These are phyloP conservation scores for Miamiensis avidus DNA, from an alignment of 169 alveolate species.

Conservation along the genomic window DNA sequence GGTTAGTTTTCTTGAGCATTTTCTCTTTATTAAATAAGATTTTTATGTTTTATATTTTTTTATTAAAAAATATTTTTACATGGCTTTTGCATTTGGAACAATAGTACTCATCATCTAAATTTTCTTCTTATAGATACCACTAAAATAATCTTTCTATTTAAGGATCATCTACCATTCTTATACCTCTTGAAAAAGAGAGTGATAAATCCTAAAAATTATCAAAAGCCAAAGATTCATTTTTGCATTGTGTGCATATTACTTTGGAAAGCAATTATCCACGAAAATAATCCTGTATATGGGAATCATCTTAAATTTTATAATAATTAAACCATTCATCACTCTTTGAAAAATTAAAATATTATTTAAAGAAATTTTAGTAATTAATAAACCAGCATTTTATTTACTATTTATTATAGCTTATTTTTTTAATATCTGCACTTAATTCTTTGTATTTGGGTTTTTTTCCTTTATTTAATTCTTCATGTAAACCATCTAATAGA, in stretches of 20 bases:
- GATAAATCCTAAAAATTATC: conserved; percentile 69
- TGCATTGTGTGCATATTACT: conserved; percentile 53
- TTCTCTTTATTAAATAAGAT: neutral
- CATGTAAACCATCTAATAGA: conserved; percentile 76
- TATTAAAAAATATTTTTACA: conserved; percentile 28
- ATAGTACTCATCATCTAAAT: conserved; percentile 51
- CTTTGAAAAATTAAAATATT: conserved; percentile 14
- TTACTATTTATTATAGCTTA: conserved; percentile 41
- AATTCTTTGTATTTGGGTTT: conserved; percentile 70
- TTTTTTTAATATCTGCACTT: conserved; percentile 40
- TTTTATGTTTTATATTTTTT: conserved; percentile 20
- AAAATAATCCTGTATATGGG: conserved; percentile 57
- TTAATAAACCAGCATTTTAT: neutral
- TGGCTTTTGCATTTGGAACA: conserved; percentile 73
- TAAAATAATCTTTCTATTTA: conserved; percentile 41
- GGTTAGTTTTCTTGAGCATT: conserved; percentile 51
- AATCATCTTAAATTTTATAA: conserved; percentile 55
- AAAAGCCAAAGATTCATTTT: conserved; percentile 51
- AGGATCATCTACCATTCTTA: conserved; percentile 33
- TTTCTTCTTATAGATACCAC: conserved; percentile 49
- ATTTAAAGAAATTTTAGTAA: too few relatives aligned
- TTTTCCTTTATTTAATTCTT: conserved; percentile 71
- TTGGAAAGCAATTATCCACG: conserved; percentile 59
- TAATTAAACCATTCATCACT: conserved; percentile 67
- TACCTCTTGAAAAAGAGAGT: conserved; percentile 52